These are phyloP conservation scores for Diaporthe caulivora DNA, from an alignment of 2,329 filamentous ascomycete genomes.

Conservation along the genomic window DNA sequence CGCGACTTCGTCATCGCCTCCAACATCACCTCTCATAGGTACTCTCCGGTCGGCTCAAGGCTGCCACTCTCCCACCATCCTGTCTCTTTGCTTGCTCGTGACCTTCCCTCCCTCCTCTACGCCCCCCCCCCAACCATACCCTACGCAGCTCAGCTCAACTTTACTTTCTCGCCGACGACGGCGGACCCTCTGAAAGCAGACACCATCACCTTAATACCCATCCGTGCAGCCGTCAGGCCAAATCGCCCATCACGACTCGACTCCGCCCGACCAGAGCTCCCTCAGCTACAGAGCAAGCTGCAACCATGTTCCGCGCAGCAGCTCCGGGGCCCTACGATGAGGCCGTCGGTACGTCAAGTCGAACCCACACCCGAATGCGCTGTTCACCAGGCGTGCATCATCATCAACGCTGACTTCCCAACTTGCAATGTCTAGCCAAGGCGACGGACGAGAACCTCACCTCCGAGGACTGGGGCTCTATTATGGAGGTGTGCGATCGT, in stretches of 20 bases:
- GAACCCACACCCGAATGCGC: neutral
- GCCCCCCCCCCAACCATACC: neutral
- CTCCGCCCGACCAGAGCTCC: constrained; percentile 23
- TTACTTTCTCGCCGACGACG: neutral
- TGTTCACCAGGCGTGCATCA: neutral
- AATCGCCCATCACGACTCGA: constrained; percentile 26
- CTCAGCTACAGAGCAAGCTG: constrained; percentile 45
- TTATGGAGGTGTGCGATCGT: constrained; percentile 74
- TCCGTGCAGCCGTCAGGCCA: constrained; percentile 13
- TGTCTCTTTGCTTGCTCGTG: constrained; percentile 10
- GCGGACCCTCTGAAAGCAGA: neutral
- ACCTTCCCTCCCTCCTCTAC: neutral
- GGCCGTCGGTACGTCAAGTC: constrained; percentile 64
- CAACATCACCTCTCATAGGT: constrained; percentile 18
- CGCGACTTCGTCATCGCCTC: constrained; percentile 34
- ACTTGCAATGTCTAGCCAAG: constrained; percentile 61
- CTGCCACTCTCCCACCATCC: constrained; percentile 14
- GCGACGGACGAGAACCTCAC: constrained; percentile 99
- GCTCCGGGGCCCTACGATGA: constrained; percentile 70
- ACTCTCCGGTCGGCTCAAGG: constrained; percentile 15
- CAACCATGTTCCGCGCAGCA: constrained; percentile 70
- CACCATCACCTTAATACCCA: neutral
- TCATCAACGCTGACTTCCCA: constrained; percentile 23
- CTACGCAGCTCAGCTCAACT: neutral
- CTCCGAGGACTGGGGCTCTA: constrained; percentile 77